Evolutionary conservation across 352 stramenopile species (phyloP).

Genomic region (Phytophthora colocasiae): DNA sequence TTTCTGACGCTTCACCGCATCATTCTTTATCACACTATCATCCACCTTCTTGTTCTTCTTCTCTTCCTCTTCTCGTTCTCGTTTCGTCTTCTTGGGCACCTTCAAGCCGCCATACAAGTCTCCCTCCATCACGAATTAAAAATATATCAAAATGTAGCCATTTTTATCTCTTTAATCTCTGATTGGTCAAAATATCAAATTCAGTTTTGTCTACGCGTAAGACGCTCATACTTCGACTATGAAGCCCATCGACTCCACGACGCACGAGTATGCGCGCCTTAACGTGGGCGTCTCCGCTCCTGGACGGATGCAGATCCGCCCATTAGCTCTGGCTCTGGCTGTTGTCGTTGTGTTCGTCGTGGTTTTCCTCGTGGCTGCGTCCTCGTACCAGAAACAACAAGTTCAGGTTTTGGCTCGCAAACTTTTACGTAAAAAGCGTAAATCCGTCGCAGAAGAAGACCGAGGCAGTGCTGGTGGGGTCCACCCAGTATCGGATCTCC

Average conservation of each 20-base stretch:
- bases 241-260: slow-evolving; percentile 37
- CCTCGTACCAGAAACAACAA: slow-evolving; percentile 82
- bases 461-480: slow-evolving; percentile 25
- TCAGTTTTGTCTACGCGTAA: slow-evolving; percentile 25
- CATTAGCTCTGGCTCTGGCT: slow-evolving; percentile 68
- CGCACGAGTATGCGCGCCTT: slow-evolving; percentile 37
- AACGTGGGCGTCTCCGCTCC: slow-evolving; percentile 26
- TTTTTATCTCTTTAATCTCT: not conserved
- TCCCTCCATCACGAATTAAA: slow-evolving; percentile 2
- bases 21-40: not conserved
- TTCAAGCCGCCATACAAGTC: slow-evolving; percentile 70
- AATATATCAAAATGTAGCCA: not conserved
- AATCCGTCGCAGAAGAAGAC: slow-evolving; percentile 49
- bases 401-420: slow-evolving; percentile 85
- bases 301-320: slow-evolving; percentile 54
- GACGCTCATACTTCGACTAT: slow-evolving; percentile 17
- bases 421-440: slow-evolving; percentile 73
- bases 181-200: slow-evolving; percentile 1
- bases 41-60: slow-evolving; percentile 2
- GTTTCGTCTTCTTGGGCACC: slow-evolving; percentile 58
- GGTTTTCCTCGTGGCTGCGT: slow-evolving; percentile 71
- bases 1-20: slow-evolving; percentile 33
- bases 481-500: slow-evolving; percentile 48
- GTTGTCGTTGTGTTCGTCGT: slow-evolving; percentile 66
- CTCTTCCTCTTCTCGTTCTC: slow-evolving; percentile 28